Evolutionary conservation across 805 yeast species (phyloP), one percentile per base, ranked within the genome.

Genomic region (Sungouiozyma intestinalis): DNA sequence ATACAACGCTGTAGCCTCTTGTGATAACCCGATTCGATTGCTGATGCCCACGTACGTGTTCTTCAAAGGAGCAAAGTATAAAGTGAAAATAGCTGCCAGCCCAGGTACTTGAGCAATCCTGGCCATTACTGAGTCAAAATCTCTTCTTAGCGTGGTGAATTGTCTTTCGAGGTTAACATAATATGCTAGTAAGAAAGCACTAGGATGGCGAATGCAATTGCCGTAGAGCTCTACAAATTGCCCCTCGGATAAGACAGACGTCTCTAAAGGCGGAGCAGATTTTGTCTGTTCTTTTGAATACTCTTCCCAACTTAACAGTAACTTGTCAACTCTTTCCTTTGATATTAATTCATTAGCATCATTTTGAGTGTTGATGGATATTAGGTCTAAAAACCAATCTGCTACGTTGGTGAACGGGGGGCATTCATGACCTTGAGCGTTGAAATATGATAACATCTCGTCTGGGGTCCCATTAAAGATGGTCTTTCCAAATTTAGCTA

Each of bases 11-110:
- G 81, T 65, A 3, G 80, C 72, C 53, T 83, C 84, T 58, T 86
- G 95, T 2, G 81, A 71, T 39, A 85, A 63, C 3, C 95, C 95
- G 15, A 86, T 60, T 48, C 94, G 65, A 58, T 85, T 76, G 44
- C 69, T 69, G 27, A 84, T 71, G 29, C 90, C 80, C 1, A 60
- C 58, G 38, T 61, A 58, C 29, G 55, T 51, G 41, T 73, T 62
- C 42, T 67, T 68, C 37, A 79, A 52, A 7, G 84, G 81, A 1
- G 85, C 67, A 65, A 78, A 85, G 52, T 71, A 86, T 35, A 85
- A 64, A 0, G 90, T 74, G 39, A 78, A 72, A 9, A 85, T 67
- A 4, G 80, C 66, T 5, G 81, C 85, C 43, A 81, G 63, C 2
- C 81, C 77, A 0, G 76, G 62, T 15, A 78, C 72, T 54, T 85